Evolutionary conservation across 2,329 filamentous ascomycete genomes (phyloP).

Genomic region (Sarocladium oryzae): DNA sequence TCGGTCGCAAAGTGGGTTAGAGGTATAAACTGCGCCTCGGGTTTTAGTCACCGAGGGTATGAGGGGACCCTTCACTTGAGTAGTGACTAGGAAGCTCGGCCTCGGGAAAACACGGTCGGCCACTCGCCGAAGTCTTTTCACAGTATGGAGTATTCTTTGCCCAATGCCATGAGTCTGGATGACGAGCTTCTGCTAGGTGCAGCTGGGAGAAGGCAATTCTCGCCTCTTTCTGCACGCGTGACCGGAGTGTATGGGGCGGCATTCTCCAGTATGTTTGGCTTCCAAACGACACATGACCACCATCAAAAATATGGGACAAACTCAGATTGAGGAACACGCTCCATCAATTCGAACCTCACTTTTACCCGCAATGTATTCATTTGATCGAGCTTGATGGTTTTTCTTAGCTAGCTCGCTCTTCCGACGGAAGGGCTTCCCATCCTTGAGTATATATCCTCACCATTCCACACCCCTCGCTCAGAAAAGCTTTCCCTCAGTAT

Average conservation of each 20-base stretch:
- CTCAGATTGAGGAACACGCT: neutral
- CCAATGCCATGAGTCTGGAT: neutral
- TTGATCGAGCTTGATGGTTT: too few relatives aligned
- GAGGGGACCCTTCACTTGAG: too few relatives aligned
- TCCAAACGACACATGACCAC: neutral
- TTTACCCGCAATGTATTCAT: neutral
- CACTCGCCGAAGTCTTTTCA: neutral
- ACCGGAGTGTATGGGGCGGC: neutral
- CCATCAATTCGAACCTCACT: neutral
- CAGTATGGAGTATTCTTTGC: neutral
- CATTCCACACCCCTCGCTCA: neutral
- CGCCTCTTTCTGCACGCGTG: neutral
- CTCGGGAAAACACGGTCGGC: slow-evolving; percentile 8
- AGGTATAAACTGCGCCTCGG: slow-evolving; percentile 1
- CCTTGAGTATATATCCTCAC: too few relatives aligned
- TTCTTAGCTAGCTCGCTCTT: too few relatives aligned
- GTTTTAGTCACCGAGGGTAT: neutral
- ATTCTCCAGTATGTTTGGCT: neutral
- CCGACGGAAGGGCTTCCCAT: too few relatives aligned
- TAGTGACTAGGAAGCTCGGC: neutral
- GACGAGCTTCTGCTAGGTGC: neutral
- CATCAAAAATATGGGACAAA: neutral
- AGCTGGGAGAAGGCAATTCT: neutral
- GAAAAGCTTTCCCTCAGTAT: neutral
- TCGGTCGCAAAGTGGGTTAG: neutral